Conservation (phyloP, 2,329 filamentous ascomycete species). For the Pseudovirgaria hyperparasitica region DNA sequence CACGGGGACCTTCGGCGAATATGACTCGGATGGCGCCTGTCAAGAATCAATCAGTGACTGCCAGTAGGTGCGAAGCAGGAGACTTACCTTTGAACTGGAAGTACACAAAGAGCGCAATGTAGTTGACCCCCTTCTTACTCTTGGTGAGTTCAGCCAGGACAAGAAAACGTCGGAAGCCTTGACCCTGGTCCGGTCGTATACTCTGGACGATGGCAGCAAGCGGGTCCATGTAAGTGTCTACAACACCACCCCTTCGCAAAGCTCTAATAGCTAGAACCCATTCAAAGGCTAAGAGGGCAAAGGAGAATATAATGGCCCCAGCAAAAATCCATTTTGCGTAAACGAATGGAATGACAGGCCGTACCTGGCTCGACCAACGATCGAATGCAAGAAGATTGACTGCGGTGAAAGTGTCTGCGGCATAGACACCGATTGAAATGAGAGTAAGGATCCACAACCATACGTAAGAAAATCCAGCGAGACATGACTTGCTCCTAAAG, state of each 20-base stretch:
- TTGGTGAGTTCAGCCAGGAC: constrained; percentile 86
- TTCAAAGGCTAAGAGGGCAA: constrained; percentile 68
- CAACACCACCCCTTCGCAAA: constrained; percentile 73
- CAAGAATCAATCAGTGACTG: constrained; percentile 6
- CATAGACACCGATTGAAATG: constrained; percentile 73
- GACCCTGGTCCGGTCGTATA: constrained; percentile 57
- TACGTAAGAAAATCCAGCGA: constrained; percentile 65
- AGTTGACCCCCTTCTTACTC: constrained; percentile 81
- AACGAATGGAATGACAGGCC: constrained; percentile 62
- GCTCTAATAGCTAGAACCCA: constrained; percentile 68
- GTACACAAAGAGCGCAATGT: constrained; percentile 82
- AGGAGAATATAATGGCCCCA: constrained; percentile 81
- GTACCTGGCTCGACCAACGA: constrained; percentile 73
- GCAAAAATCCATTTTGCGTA: constrained; percentile 94
- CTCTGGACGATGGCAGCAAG: constrained; percentile 77
- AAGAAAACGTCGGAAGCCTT: constrained; percentile 81
- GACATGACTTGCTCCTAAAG: constrained; percentile 73
- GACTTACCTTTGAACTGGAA: constrained; percentile 56
- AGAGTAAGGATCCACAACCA: constrained; percentile 73
- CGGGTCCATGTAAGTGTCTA: constrained; percentile 82
- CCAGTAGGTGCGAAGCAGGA: background rate
- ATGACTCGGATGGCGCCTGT: constrained; percentile 81
- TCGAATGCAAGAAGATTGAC: constrained; percentile 83
- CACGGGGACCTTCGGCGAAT: constrained; percentile 82
- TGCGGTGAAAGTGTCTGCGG: constrained; percentile 83